Evolutionary conservation across 169 alveolate species (phyloP), one percentile per base, ranked within the genome.

Genomic region (Plasmodium berghei): DNA sequence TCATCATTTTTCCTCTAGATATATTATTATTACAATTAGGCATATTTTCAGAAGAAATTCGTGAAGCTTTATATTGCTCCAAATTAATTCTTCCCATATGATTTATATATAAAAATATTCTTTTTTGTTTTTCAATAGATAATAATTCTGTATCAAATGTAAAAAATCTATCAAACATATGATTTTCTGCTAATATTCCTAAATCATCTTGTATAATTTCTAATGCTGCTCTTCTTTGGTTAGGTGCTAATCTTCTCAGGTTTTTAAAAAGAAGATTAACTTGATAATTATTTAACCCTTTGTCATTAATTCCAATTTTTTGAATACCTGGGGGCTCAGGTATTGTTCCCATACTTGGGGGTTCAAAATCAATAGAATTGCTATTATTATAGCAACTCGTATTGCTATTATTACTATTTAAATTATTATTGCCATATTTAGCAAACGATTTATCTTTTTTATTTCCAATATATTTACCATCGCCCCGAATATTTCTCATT

Each of bases 151-250:
- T 94, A 74, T 95, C 97, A 73, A 95, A 93, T 16, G 92, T 69
- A 87, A 95, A 95, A 54, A 85, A 55, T 46, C 72, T 87, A 83
- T 93, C 97, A 75, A 86, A 64, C 94, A 92, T 93, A 67, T 94
- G 93, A 87, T 75, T 90, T 56, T 94, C 96, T 20, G 97, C 97
- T 34, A 95, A 77, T 58, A 95, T 95, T 14, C 97, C 97, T 45
- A 95, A 93, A 72, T 95, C 97, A 58, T 95, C 97, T 72, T 95
- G 97, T 22, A 95, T 89, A 20, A 95, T 95, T 72, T 95, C 97
- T 77, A 95, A 61, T 14, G 97, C 97, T 18, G 97, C 97, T 73
- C 89, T 91, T 70, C 97, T 89, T 67, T 95, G 97, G 72, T 94
- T 87, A 22, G 97, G 96, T 46, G 96, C 96, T 46, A 95, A 91